Percentiles rank a stretch among this genome's conserved stretches.
These are phyloP conservation scores for Cladochytrium replicatum DNA, from an alignment of 192 early-diverging fungal species.

Conservation along the genomic window DNA sequence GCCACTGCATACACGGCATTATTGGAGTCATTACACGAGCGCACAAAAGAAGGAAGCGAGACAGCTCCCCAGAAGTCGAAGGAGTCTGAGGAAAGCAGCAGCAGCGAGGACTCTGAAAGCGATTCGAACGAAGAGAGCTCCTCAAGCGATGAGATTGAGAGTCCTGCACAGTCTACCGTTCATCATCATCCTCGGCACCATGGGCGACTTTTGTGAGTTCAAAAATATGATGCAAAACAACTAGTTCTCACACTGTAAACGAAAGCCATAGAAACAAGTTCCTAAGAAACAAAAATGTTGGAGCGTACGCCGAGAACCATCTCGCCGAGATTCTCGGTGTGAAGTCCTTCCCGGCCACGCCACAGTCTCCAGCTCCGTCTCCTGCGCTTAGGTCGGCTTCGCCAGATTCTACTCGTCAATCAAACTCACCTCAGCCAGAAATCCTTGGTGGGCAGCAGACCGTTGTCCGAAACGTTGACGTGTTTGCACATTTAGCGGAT, in stretches of 20 bases:
- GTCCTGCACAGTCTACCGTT: constrained; percentile 6
- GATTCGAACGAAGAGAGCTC: neutral
- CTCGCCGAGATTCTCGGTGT: constrained; percentile 41
- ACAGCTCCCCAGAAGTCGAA: constrained; percentile 11
- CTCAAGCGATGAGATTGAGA: neutral
- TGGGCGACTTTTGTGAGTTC: constrained; percentile 7
- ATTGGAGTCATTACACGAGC: constrained; percentile 67
- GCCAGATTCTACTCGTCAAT: neutral
- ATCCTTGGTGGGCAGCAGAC: constrained; percentile 3
- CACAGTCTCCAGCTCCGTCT: neutral
- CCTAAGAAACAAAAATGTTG: constrained; percentile 38
- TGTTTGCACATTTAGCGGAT: constrained; percentile 35
- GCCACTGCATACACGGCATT: constrained; percentile 74
- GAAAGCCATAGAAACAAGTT: constrained; percentile 40
- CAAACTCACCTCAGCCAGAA: neutral
- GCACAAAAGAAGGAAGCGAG: constrained; percentile 16
- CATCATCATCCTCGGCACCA: too few relatives aligned
- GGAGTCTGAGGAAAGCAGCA: constrained; percentile 1
- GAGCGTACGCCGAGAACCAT: constrained; percentile 20
- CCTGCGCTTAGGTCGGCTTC: constrained; percentile 6
- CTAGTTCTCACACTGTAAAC: neutral
- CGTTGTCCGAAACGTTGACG: constrained; percentile 8
- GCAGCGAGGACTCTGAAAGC: neutral
- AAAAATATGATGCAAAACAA: neutral
- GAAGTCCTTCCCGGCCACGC: constrained; percentile 5